These are phyloP conservation scores for Candida sp. DNA, from an alignment of 1,139 yeast genomes.

Conservation along the genomic window DNA sequence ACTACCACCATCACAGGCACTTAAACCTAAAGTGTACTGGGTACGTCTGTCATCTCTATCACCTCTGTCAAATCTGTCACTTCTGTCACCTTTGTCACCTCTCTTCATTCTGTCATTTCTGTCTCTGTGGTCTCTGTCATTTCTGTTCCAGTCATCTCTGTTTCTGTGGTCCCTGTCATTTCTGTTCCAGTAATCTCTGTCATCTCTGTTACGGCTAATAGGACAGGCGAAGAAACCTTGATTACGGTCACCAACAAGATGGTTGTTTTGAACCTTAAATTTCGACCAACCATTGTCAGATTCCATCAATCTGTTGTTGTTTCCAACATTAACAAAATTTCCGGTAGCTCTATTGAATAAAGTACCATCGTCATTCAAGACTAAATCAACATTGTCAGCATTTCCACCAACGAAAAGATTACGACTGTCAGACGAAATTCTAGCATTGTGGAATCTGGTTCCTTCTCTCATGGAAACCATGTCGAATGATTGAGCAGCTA, in stretches of 20 bases:
- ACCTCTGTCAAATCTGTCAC: neutral
- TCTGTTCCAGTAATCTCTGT: no score
- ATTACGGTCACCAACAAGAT: slow-evolving; percentile 12
- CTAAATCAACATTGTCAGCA: slow-evolving; percentile 11
- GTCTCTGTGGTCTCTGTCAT: no score
- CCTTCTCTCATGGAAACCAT: slow-evolving; percentile 22
- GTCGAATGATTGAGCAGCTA: slow-evolving; percentile 18
- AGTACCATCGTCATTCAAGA: slow-evolving; percentile 16
- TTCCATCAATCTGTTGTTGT: slow-evolving; percentile 12
- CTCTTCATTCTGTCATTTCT: no score
- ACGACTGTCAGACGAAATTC: slow-evolving; percentile 8
- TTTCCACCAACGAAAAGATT: slow-evolving; percentile 15
- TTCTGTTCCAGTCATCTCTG: no score
- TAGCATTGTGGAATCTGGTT: slow-evolving; percentile 17
- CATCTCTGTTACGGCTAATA: neutral
- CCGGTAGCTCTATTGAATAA: slow-evolving; percentile 16
- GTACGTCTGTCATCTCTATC: neutral
- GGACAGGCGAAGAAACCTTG: slow-evolving; percentile 18
- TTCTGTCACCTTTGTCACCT: no score
- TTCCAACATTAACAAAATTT: slow-evolving; percentile 12
- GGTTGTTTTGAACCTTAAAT: slow-evolving; percentile 11
- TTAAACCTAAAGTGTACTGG: neutral
- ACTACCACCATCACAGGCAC: slow-evolving; percentile 6
- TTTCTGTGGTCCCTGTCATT: no score
- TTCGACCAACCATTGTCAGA: slow-evolving; percentile 13